Percentiles rank a stretch among this genome's conserved stretches.
Evolutionary conservation across 768 basidiomycete genomes (phyloP).

Genomic region (Russula earlei): DNA sequence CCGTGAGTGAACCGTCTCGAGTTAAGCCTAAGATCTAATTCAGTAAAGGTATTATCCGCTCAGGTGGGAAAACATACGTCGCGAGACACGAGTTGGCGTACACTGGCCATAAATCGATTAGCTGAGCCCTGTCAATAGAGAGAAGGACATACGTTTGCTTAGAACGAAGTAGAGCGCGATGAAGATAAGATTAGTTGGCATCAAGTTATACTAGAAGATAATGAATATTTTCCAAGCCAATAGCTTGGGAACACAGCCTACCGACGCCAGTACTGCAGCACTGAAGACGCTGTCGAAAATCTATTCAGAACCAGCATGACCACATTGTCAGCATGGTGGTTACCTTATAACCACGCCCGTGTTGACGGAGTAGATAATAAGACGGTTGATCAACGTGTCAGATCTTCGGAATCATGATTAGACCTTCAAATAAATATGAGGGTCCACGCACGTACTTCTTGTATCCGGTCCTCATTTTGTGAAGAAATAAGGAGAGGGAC

Average conservation of each 20-base stretch:
- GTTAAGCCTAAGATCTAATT: constrained; percentile 8
- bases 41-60: neutral
- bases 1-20: constrained; percentile 17
- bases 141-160: constrained; percentile 34
- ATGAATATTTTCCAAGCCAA: neutral
- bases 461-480: constrained; percentile 42
- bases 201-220: constrained; percentile 43
- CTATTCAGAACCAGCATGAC: neutral
- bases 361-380: constrained; percentile 53
- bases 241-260: constrained; percentile 26
- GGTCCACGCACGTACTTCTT: constrained; percentile 27
- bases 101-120: constrained; percentile 6
- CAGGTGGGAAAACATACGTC: constrained; percentile 7
- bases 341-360: constrained; percentile 57
- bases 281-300: constrained; percentile 32
- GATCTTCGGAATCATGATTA: constrained; percentile 36
- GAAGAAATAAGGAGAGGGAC: constrained; percentile 46
- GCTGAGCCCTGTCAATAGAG: neutral
- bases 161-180: constrained; percentile 53
- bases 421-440: neutral
- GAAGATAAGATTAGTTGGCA: constrained; percentile 49
- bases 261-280: constrained; percentile 45
- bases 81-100: constrained; percentile 20
- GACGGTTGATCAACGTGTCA: constrained; percentile 45
- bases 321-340: constrained; percentile 9